Base-by-base conservation (phyloP, 352 stramenopile genomes). In the Phytopythium kandeliae region DNA sequence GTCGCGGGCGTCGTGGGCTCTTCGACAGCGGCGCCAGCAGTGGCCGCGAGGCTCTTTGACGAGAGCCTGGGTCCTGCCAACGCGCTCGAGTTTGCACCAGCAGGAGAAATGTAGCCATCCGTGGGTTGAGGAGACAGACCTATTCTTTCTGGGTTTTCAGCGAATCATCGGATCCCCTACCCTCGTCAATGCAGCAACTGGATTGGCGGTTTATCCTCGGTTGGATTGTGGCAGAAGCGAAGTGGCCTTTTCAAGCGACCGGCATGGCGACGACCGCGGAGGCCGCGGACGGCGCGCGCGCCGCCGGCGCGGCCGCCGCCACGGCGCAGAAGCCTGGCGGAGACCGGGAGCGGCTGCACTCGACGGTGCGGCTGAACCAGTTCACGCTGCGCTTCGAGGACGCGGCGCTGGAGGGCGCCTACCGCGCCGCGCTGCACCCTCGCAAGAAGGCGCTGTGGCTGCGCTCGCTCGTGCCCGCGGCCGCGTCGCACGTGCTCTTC, bases 381-480 rank as follows among this genome's bases (percentile, higher is more conserved):
- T 90, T 85, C 63, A 80, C 82, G 50, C 78, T 92, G 31, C 68
- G 82, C 54, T 92, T 90, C 50, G 72, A 92, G 46, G 78, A 90
- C 58, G 47, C 50, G n/a, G 55, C 60, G 31, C 74, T 92, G 25
- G 82, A 92, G 51, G 51, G 53, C 15, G 65, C 68, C 40, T 92
- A 90, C 57, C 64, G 84, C 43, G 77, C 82, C 24, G 70, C 62
- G 48, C 67, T 73, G 10, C 77, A 92, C 56, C 69, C 58, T 22
- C 81, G 81, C 53, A 90, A 92, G 71, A 92, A 90, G 62, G 77
- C 71, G 58, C 69, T 92, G 9, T 92, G 81, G 81, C 57, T 92
- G 59, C 77, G 81, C 51, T 88, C 76, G 58, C 64, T 92, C n/a
- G 60, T 89, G 33, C 81, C 81, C 0, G 78, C 81, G 16, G 78